phyloP scores from a whole-genome alignment of 192 early-diverging fungal genomes.

The Obelidium mucronatum region DNA sequence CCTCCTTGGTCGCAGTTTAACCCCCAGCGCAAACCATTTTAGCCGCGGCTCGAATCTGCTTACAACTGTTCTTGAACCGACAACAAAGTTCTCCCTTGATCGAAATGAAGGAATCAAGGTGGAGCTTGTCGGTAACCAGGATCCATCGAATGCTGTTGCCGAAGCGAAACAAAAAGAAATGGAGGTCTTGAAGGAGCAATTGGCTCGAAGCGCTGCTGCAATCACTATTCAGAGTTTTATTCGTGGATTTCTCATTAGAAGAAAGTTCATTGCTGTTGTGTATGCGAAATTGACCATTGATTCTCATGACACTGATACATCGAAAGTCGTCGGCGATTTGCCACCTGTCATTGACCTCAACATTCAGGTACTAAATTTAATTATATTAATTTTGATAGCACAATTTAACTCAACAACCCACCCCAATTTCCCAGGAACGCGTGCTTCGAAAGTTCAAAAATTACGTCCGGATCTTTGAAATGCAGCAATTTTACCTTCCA shows the following conservation, averaged over 20 bases:
- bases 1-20: background rate
- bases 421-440: constrained; percentile 46
- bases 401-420: background rate
- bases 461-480: constrained; percentile 52
- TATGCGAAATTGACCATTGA: constrained; percentile 38
- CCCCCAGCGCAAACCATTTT: background rate
- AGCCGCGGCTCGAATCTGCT: background rate
- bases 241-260: constrained; percentile 48
- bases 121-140: background rate
- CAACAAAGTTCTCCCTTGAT: constrained; percentile 32
- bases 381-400: background rate
- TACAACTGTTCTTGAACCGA: constrained; percentile 15
- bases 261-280: constrained; percentile 53
- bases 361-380: constrained; percentile 44
- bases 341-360: constrained; percentile 48
- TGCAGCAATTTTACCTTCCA: constrained; percentile 41
- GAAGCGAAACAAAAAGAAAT: constrained; percentile 38
- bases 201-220: constrained; percentile 53
- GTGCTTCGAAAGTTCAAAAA: constrained; percentile 50
- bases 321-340: constrained; percentile 22
- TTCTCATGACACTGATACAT: constrained; percentile 35
- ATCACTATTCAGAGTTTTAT: constrained; percentile 53
- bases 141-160: background rate
- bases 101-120: constrained; percentile 29
- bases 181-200: constrained; percentile 46